A percentile compares a stretch with the other conserved stretches of the same genome.
Evolutionary conservation across 495 filamentous ascomycete species (phyloP).

Genomic region (Tuber aestivum): DNA sequence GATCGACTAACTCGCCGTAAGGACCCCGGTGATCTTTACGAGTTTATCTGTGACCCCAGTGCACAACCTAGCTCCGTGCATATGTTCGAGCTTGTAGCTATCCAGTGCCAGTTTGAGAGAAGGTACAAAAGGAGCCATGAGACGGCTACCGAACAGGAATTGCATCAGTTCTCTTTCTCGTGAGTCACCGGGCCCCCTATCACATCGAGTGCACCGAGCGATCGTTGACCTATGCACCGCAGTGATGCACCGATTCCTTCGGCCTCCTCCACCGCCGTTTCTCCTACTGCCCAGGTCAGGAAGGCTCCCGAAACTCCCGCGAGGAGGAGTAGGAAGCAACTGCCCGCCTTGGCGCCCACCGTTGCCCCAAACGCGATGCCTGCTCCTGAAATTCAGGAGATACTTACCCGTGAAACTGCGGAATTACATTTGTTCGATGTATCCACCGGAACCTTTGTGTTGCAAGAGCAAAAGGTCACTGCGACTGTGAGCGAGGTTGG

Average conservation of each 20-base stretch:
- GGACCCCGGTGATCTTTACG: slow-evolving; percentile 86
- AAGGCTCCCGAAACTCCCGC: slow-evolving; percentile 11
- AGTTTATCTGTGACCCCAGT: slow-evolving; percentile 84
- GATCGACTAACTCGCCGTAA: slow-evolving; percentile 19
- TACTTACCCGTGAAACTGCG: slow-evolving; percentile 67
- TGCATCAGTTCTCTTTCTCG: slow-evolving; percentile 73
- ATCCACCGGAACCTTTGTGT: slow-evolving; percentile 68
- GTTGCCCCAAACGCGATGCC: slow-evolving; percentile 55
- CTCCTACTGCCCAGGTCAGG: slow-evolving; percentile 20
- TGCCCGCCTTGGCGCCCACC: slow-evolving; percentile 44
- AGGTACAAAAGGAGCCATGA: slow-evolving; percentile 75
- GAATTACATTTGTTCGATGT: slow-evolving; percentile 95
- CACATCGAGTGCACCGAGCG: not conserved
- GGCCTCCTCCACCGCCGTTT: slow-evolving; percentile 29
- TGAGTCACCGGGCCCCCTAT: slow-evolving; percentile 13
- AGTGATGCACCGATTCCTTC: slow-evolving; percentile 37
- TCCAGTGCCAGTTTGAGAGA: slow-evolving; percentile 94
- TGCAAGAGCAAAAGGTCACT: slow-evolving; percentile 66
- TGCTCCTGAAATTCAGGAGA: slow-evolving; percentile 64
- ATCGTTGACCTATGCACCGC: slow-evolving; percentile 5
- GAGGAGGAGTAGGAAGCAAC: slow-evolving; percentile 37
- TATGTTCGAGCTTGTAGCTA: slow-evolving; percentile 74
- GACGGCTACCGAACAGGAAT: slow-evolving; percentile 72
- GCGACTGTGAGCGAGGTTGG: slow-evolving; percentile 82
- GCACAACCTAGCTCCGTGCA: slow-evolving; percentile 64